Percentiles rank a stretch among this genome's conserved stretches.
Conservation (phyloP, 768 basidiomycete species). For the Imleria badia region DNA sequence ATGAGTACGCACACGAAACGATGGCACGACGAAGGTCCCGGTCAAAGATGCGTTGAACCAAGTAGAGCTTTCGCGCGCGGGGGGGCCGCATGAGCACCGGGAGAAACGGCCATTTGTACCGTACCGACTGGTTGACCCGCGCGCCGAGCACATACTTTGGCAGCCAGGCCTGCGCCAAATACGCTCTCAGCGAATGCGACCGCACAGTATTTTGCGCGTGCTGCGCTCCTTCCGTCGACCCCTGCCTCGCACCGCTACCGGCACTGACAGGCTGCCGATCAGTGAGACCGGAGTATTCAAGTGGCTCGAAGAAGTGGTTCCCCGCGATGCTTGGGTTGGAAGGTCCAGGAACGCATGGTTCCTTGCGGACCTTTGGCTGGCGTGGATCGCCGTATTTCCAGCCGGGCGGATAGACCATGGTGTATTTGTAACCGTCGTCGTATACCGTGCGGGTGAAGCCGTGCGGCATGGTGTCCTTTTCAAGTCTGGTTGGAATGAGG, state of each 20-base stretch:
- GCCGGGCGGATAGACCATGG: constrained; percentile 8
- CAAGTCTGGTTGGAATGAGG: neutral
- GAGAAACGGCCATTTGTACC: constrained; percentile 9
- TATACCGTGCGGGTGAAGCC: constrained; percentile 12
- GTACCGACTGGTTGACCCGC: neutral
- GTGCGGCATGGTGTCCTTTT: neutral
- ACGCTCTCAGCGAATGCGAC: constrained; percentile 3
- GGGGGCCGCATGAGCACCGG: neutral
- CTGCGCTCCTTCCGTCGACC: neutral
- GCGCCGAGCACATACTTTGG: constrained; percentile 5
- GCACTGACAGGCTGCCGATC: neutral
- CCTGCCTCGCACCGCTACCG: neutral
- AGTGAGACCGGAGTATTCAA: neutral
- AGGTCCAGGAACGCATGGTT: neutral
- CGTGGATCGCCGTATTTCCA: constrained; percentile 7
- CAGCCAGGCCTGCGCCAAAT: constrained; percentile 12
- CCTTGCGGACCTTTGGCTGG: neutral
- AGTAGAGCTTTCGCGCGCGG: constrained; percentile 1
- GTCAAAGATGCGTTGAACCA: constrained; percentile 4
- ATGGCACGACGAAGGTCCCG: neutral
- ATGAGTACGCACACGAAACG: neutral
- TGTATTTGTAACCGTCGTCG: constrained; percentile 4
- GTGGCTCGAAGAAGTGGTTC: neutral
- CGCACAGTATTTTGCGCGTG: neutral
- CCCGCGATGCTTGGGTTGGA: neutral